Evolutionary conservation across 257 asterid species (phyloP), one percentile per base, ranked within the genome.

Genomic region (Nicotiana paniculata): DNA sequence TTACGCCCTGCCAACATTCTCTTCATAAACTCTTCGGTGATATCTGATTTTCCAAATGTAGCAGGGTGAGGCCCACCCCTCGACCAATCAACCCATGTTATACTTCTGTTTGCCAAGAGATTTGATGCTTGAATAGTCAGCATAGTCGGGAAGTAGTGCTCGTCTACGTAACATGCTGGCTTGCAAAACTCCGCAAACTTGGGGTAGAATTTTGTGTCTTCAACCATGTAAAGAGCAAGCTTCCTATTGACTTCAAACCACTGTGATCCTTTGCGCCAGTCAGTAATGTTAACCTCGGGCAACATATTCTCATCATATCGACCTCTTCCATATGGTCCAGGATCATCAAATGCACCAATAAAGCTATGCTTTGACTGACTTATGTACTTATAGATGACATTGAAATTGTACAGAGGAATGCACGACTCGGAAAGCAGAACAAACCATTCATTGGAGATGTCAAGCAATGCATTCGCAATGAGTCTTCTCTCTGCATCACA

Each of bases 401-500:
- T 88, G 85, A 89, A 89, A 77, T 86, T 86, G 86, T 88, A 85
- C 61, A 89, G 85, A 18, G 92, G 92, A 65, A 89, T 85, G 88
- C 92, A 89, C 1, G 92, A 86, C 80, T 89, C 92, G 0, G 92
- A 89, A 3, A 89, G 82, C 6, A 89, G 91, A 83, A 89, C 79
- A 77, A 89, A 89, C 90, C 92, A 77, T 76, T 89, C 91, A 24
- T 89, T 89, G 62, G 81, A 83, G 77, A 86, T 82, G 35, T 89
- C 92, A 6, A 89, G 89, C 79, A 89, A 86, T 18, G 92, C 91
- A 39, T 89, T 89, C 5, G 92, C 92, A 43, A 89, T 62, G 62
- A 89, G 92, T 85, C 92, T 85, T 85, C 85, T 88, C 89, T 89
- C 91, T 1, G 90, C 92, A 85, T 89, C 90, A 64, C 90, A 87